Base-by-base conservation (phyloP, 495 filamentous ascomycete species). In the Pyrenopolyporus hunteri region DNA sequence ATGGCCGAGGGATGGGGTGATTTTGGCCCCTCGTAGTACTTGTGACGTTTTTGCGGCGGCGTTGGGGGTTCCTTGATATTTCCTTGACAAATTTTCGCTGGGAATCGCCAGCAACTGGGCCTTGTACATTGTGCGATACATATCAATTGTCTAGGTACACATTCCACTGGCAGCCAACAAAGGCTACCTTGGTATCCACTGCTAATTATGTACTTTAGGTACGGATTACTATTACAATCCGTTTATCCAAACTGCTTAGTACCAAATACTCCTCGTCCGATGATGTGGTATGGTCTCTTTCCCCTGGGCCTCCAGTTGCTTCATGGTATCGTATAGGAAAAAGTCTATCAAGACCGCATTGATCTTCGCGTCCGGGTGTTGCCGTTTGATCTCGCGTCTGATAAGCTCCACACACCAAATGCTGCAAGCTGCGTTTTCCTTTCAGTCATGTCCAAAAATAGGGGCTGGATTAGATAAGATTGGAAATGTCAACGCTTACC, bases 311-410 rank as follows among this genome's bases (percentile, higher is more conserved):
- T 97, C 92, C 70, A 89, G 71, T 55, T 86, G 85, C 73, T 98
- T 98, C 74, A 93, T 89, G 2, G 88, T 88, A 76, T 98, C 94
- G 70, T 98, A 98, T 33, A 99, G 78, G 70, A 95, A 96, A 72
- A 97, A 98, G 70, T 99, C 94, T 49, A 99, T 93, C 55, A 98
- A 68, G 29, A 97, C 89, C 1, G 94, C 94, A 68, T 97, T 98
- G 70, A 97, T 77, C 35, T 78, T 76, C 0, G 80, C 73, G 11
- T 88, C 87, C 0, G 92, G 90, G 68, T 97, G 84, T 1, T 82
- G 64, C 25, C 77, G 80, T 46, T 86, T 64, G 42, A 98, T 98
- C 72, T 96, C 89, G n/a, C 89, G 80, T 51, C 85, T 79, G 58
- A 99, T 89, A 28, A 96, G 78, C 71, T 99, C 94, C 1, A 98